phyloP scores from a whole-genome alignment of 2,329 filamentous ascomycete species.

The Macrophomina pseudophaseolina region DNA sequence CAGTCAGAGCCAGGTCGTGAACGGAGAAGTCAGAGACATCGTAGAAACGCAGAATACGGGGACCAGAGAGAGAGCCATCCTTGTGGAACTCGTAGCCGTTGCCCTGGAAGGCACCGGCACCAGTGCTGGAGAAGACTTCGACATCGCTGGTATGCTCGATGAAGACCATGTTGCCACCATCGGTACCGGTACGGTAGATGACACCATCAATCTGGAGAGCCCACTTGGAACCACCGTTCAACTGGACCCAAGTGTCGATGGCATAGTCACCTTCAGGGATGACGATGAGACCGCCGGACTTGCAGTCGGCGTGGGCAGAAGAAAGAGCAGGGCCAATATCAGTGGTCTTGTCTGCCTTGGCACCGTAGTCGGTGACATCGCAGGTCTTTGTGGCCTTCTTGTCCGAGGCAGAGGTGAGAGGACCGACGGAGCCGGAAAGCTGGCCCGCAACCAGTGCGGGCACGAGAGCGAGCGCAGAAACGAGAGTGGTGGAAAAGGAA shows the following conservation, averaged over 20 bases:
- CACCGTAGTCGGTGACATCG: slow-evolving; percentile 60
- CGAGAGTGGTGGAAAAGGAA: slow-evolving; percentile 32
- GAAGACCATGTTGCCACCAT: slow-evolving; percentile 59
- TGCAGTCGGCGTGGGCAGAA: slow-evolving; percentile 57
- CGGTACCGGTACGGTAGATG: slow-evolving; percentile 58
- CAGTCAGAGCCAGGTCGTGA: slow-evolving; percentile 56
- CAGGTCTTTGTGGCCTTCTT: slow-evolving; percentile 58
- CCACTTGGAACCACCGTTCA: slow-evolving; percentile 55
- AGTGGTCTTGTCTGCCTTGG: slow-evolving; percentile 56
- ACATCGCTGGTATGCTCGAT: slow-evolving; percentile 58
- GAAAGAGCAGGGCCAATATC: slow-evolving; percentile 57
- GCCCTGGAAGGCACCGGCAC: slow-evolving; percentile 59
- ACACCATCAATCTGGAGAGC: slow-evolving; percentile 60
- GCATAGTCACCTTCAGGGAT: slow-evolving; percentile 58
- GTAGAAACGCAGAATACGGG: slow-evolving; percentile 54
- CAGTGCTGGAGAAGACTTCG: slow-evolving; percentile 59
- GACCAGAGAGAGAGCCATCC: slow-evolving; percentile 46
- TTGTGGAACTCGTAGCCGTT: slow-evolving; percentile 57
- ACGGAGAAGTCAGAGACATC: slow-evolving; percentile 55
- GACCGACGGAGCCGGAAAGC: slow-evolving; percentile 43
- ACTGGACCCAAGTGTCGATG: slow-evolving; percentile 55
- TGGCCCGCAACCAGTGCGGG: slow-evolving; percentile 35
- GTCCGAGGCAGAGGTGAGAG: slow-evolving; percentile 36
- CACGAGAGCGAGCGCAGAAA: slow-evolving; percentile 33
- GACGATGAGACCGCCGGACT: slow-evolving; percentile 54